A percentile compares a stretch with the other conserved stretches of the same genome.
These are phyloP conservation scores for Fusarium neocosmosporiellum DNA, from an alignment of 2,329 filamentous ascomycete species.

Conservation along the genomic window DNA sequence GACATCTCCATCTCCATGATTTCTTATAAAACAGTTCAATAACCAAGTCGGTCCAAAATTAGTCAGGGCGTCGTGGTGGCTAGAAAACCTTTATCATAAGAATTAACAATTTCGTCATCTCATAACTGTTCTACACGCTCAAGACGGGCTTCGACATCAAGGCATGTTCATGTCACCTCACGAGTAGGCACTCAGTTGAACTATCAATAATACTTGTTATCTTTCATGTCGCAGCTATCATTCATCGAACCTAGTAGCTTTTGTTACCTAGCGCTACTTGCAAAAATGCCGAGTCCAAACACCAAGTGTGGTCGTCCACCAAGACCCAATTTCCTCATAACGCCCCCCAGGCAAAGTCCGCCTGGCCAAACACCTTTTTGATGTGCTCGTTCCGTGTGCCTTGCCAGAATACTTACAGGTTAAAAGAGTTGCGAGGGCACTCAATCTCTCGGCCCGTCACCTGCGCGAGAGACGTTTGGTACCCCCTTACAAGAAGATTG, in stretches of 20 bases:
- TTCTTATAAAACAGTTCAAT: neutral
- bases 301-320: constrained; percentile 44
- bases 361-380: constrained; percentile 58
- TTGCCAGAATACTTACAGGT: constrained; percentile 52
- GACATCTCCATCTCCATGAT: neutral
- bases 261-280: constrained; percentile 45
- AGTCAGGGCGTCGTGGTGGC: neutral
- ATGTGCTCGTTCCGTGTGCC: constrained; percentile 52
- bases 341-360: constrained; percentile 43
- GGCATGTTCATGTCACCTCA: neutral
- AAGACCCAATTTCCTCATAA: constrained; percentile 41
- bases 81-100: neutral
- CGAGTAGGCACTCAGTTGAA: neutral
- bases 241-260: constrained; percentile 42
- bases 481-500: constrained; percentile 26
- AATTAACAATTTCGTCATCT: neutral
- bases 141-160: neutral
- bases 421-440: constrained; percentile 29
- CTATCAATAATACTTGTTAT: constrained; percentile 26
- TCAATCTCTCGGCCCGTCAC: constrained; percentile 15
- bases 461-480: constrained; percentile 1
- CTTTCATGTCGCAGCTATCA: constrained; percentile 37
- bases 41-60: neutral
- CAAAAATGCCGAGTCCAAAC: constrained; percentile 38
- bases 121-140: neutral